These are phyloP conservation scores for Nematocida ausubeli DNA, from an alignment of 371 early-diverging fungal species.

Conservation along the genomic window DNA sequence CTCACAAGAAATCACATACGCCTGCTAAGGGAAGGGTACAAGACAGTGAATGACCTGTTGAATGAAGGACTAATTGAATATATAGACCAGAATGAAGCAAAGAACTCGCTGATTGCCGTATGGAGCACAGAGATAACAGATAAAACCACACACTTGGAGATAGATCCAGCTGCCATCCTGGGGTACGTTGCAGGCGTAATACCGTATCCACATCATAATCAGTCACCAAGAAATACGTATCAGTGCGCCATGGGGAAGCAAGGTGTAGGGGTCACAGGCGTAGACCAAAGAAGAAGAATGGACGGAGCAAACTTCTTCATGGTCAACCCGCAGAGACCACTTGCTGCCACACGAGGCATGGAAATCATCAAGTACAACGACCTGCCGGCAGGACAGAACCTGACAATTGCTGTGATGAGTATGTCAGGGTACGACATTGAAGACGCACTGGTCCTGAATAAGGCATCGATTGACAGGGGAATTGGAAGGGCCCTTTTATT, in stretches of 20 bases:
- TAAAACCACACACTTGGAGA: slow-evolving; percentile 87
- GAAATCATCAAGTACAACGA: slow-evolving; percentile 92
- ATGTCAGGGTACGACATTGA: slow-evolving; percentile 99
- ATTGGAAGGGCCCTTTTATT: slow-evolving; percentile 90
- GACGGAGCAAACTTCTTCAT: slow-evolving; percentile 90
- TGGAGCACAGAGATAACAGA: slow-evolving; percentile 75
- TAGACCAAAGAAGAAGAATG: slow-evolving; percentile 85
- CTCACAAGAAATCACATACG: slow-evolving; percentile 72
- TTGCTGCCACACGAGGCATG: slow-evolving; percentile 93
- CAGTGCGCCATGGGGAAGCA: slow-evolving; percentile 99
- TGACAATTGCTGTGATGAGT: slow-evolving; percentile 96
- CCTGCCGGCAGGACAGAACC: slow-evolving; percentile 96
- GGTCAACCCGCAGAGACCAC: slow-evolving; percentile 93
- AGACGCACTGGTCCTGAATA: slow-evolving; percentile 95
- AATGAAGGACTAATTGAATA: slow-evolving; percentile 88
- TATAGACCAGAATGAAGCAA: slow-evolving; percentile 95
- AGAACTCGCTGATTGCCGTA: slow-evolving; percentile 84
- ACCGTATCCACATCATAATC: slow-evolving; percentile 99
- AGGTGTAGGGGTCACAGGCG: slow-evolving; percentile 92
- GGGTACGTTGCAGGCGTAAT: slow-evolving; percentile 95
- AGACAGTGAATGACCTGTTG: slow-evolving; percentile 81
- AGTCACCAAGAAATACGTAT: slow-evolving; percentile 95
- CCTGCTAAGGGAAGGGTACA: slow-evolving; percentile 58
- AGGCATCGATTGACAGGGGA: slow-evolving; percentile 92
- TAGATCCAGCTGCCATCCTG: slow-evolving; percentile 88